phyloP scores from a whole-genome alignment of 2,329 filamentous ascomycete species.

The Botrytis cinerea region DNA sequence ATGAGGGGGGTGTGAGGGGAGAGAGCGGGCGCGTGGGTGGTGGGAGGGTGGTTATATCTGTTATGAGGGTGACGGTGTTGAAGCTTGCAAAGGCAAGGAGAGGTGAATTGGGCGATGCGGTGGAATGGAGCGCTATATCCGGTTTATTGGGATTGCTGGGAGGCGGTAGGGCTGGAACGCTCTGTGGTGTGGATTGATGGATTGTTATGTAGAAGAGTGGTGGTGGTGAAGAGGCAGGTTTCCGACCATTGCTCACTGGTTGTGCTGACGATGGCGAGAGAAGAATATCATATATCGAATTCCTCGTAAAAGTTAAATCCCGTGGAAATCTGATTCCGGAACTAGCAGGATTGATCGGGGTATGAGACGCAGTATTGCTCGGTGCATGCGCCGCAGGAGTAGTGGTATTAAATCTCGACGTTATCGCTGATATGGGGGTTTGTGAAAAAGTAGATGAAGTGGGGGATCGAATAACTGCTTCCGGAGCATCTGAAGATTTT shows the following conservation, averaged over 20 bases:
- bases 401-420: slow-evolving; percentile 22
- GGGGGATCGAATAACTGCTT: slow-evolving; percentile 17
- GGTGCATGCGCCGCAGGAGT: background rate
- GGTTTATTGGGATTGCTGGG: slow-evolving; percentile 26
- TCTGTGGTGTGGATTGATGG: slow-evolving; percentile 21
- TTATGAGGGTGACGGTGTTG: slow-evolving; percentile 32
- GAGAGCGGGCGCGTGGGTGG: slow-evolving; percentile 23
- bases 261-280: slow-evolving; percentile 34
- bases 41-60: slow-evolving; percentile 37
- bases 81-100: slow-evolving; percentile 36
- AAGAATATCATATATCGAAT: slow-evolving; percentile 32
- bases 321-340: slow-evolving; percentile 31
- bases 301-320: slow-evolving; percentile 36
- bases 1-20: slow-evolving; percentile 20
- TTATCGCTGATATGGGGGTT: slow-evolving; percentile 22
- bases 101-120: slow-evolving; percentile 30
- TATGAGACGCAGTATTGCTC: slow-evolving; percentile 13
- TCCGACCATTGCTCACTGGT: slow-evolving; percentile 31
- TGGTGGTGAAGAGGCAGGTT: slow-evolving; percentile 33
- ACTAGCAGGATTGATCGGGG: slow-evolving; percentile 25
- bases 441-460: slow-evolving; percentile 6
- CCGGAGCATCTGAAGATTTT: slow-evolving; percentile 21
- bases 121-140: slow-evolving; percentile 35
- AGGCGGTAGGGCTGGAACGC: background rate
- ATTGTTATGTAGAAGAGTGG: slow-evolving; percentile 37